These are phyloP conservation scores for Dispira parvispora DNA, from an alignment of 192 early-diverging fungal species.

Conservation along the genomic window DNA sequence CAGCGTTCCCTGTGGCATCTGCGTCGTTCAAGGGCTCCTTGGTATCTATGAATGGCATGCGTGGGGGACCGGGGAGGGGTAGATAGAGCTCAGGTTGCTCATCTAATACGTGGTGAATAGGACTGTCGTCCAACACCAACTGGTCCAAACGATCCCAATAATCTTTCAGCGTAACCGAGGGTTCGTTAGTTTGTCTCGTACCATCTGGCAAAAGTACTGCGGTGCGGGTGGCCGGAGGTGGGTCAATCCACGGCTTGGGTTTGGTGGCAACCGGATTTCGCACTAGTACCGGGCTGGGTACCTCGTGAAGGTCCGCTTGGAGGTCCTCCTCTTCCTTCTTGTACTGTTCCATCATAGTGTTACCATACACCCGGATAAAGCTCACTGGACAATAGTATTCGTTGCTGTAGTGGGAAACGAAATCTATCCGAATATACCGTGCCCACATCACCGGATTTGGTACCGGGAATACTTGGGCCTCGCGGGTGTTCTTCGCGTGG, in stretches of 20 bases:
- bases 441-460: constrained; percentile 57
- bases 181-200: not conserved
- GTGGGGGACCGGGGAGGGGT: not conserved
- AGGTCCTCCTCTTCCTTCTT: constrained; percentile 34
- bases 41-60: not conserved
- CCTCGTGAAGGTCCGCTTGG: constrained; percentile 3
- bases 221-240: not conserved
- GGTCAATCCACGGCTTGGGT: constrained; percentile 4
- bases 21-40: not conserved
- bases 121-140: not conserved
- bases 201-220: not conserved
- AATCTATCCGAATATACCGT: constrained; percentile 76
- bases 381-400: constrained; percentile 93
- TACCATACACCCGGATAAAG: constrained; percentile 72
- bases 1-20: not conserved
- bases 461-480: constrained; percentile 76
- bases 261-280: constrained; percentile 3
- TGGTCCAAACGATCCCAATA: constrained; percentile 10
- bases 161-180: not conserved
- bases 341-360: constrained; percentile 82
- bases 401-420: constrained; percentile 69
- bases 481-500: constrained; percentile 68
- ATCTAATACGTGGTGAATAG: not conserved
- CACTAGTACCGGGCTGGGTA: constrained; percentile 5
- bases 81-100: not conserved